phyloP scores from a whole-genome alignment of 2,329 filamentous ascomycete genomes.

The Grosmannia serpens region DNA sequence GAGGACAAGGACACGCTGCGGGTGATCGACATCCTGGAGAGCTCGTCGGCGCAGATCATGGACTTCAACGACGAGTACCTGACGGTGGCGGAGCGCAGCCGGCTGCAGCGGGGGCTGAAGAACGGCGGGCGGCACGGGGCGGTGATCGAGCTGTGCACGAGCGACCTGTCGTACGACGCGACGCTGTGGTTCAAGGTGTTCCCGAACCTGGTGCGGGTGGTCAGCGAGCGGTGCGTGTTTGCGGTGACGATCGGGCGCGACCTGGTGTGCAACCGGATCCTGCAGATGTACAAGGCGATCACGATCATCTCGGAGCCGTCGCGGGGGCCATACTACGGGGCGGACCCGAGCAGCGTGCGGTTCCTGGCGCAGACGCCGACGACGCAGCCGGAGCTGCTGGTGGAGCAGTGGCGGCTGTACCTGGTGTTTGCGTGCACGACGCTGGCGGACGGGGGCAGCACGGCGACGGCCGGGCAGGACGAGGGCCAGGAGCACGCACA shows the following conservation, averaged over 20 bases:
- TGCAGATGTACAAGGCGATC: constrained; percentile 87
- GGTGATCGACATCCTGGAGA: constrained; percentile 86
- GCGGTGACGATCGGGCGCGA: constrained; percentile 85
- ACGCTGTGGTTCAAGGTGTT: constrained; percentile 98
- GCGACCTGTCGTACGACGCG: constrained; percentile 87
- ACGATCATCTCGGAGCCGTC: constrained; percentile 64
- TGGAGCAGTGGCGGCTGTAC: constrained; percentile 98
- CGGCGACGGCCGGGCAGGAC: background rate
- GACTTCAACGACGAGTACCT: constrained; percentile 86
- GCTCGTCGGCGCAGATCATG: constrained; percentile 78
- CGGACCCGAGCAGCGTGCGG: constrained; percentile 44
- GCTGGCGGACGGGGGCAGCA: constrained; percentile 52
- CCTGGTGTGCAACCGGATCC: constrained; percentile 79
- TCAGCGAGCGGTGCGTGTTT: constrained; percentile 82
- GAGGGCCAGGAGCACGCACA: background rate
- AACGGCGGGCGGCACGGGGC: constrained; percentile 75
- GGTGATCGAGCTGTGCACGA: constrained; percentile 86
- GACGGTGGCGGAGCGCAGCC: constrained; percentile 82
- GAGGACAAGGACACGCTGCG: constrained; percentile 47
- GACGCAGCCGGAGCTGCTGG: constrained; percentile 71
- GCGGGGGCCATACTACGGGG: constrained; percentile 51
- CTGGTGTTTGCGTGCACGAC: constrained; percentile 96
- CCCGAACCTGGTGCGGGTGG: constrained; percentile 83
- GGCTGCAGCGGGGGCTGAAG: constrained; percentile 79
- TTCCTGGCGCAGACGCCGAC: constrained; percentile 45